Evolutionary conservation across 2,329 filamentous ascomycete species (phyloP).

Genomic region (Arthrobotrys megalospora): DNA sequence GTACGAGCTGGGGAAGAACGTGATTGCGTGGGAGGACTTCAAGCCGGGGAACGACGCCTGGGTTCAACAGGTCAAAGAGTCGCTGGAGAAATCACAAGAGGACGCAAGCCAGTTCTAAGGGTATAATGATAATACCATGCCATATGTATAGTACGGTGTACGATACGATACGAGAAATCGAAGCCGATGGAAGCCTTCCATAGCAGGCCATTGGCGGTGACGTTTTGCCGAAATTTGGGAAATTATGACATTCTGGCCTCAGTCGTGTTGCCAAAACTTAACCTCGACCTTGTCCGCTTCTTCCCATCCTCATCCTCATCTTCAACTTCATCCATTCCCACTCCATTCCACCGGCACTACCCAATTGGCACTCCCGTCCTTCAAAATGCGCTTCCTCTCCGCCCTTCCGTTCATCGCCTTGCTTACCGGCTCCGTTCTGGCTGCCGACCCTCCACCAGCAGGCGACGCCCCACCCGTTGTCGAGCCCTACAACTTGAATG

Average conservation of each 20-base stretch:
- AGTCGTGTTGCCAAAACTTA: conserved; percentile 36
- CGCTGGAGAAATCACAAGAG: conserved; percentile 31
- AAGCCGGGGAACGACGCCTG: conserved; percentile 29
- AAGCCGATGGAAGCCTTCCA: conserved; percentile 13
- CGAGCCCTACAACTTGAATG: conserved; percentile 72
- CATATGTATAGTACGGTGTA: conserved; percentile 26
- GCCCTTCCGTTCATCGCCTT: conserved; percentile 54
- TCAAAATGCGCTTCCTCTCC: conserved; percentile 52
- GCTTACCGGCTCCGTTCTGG: conserved; percentile 60
- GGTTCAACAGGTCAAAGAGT: conserved; percentile 42
- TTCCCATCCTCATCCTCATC: conserved; percentile 17
- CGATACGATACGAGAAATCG: conserved; percentile 26
- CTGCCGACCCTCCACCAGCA: conserved; percentile 43
- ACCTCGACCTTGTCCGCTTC: conserved; percentile 2
- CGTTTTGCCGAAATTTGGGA: conserved; percentile 55
- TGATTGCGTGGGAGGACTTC: conserved; percentile 64
- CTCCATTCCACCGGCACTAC: conserved; percentile 3
- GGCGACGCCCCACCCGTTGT: conserved; percentile 63
- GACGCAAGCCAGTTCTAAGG: conserved; percentile 14
- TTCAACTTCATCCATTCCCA: conserved; percentile 20
- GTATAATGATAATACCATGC: not conserved
- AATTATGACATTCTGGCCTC: conserved; percentile 38
- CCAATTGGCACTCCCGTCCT: conserved; percentile 10
- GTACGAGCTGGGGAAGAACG: conserved; percentile 77
- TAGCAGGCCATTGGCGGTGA: conserved; percentile 37